These are phyloP conservation scores for Wickerhamomyces rabaulensis DNA, from an alignment of 805 yeast species.

Conservation along the genomic window DNA sequence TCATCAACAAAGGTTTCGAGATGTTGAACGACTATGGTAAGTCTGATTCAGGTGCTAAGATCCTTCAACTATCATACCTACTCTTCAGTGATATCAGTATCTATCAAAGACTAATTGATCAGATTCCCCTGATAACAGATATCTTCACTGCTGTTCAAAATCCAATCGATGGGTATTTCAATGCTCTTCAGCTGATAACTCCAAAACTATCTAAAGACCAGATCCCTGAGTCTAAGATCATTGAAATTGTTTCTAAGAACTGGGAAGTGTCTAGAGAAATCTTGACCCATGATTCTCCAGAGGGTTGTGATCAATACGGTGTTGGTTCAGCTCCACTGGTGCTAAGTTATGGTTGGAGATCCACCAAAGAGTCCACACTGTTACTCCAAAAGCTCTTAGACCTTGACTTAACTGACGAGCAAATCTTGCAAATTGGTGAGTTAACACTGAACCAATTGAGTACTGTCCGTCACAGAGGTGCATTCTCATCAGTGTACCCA, in stretches of 20 bases:
- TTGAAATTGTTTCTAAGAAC: constrained; percentile 20
- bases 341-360: constrained; percentile 74
- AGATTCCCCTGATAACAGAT: constrained; percentile 29
- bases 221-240: constrained; percentile 5
- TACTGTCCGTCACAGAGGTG: constrained; percentile 82
- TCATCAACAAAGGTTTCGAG: constrained; percentile 24
- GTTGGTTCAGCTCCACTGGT: constrained; percentile 41
- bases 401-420: constrained; percentile 18
- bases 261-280: constrained; percentile 36
- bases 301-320: constrained; percentile 48
- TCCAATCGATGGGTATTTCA: constrained; percentile 68
- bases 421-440: constrained; percentile 38
- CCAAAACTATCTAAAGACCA: constrained; percentile 13
- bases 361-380: constrained; percentile 67
- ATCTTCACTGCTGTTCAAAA: constrained; percentile 41
- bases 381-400: constrained; percentile 44
- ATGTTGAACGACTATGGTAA: constrained; percentile 46
- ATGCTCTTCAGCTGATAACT: constrained; percentile 47
- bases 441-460: constrained; percentile 62
- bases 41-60: constrained; percentile 76
- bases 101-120: constrained; percentile 28
- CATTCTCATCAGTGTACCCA: constrained; percentile 84
- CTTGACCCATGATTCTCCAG: constrained; percentile 66
- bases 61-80: constrained; percentile 45
- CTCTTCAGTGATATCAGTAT: constrained; percentile 28